A percentile compares a stretch with the other conserved stretches of the same genome.
phyloP scores from a whole-genome alignment of 1,139 yeast genomes.

The Diutina scorzettiae region DNA sequence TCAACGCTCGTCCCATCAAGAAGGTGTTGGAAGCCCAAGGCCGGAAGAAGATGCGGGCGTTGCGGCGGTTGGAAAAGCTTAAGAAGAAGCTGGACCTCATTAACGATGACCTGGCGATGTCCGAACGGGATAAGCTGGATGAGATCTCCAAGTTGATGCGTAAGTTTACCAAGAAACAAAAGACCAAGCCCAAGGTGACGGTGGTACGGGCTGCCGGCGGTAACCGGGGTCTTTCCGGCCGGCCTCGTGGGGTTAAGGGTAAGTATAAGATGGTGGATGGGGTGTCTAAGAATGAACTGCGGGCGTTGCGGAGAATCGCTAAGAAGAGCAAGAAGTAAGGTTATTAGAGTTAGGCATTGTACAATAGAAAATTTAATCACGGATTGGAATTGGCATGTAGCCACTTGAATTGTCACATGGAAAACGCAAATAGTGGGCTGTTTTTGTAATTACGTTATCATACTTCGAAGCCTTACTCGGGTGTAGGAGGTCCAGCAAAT shows the following conservation, averaged over 20 bases:
- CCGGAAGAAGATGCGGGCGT: slow-evolving; percentile 90
- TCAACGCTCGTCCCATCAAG: slow-evolving; percentile 96
- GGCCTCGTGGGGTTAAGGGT: slow-evolving; percentile 96
- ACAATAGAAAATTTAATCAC: no score
- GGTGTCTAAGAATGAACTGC: slow-evolving; percentile 90
- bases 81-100: slow-evolving; percentile 91
- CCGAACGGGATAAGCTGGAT: slow-evolving; percentile 90
- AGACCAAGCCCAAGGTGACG: slow-evolving; percentile 70
- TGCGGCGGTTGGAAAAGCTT: slow-evolving; percentile 75
- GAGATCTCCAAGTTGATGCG: slow-evolving; percentile 82
- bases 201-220: slow-evolving; percentile 83
- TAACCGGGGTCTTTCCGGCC: slow-evolving; percentile 79
- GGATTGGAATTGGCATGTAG: no score
- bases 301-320: slow-evolving; percentile 83
- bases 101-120: slow-evolving; percentile 75
- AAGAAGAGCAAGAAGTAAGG: slow-evolving; percentile 35
- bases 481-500: no score
- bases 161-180: slow-evolving; percentile 67
- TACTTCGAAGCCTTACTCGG: no score
- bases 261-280: slow-evolving; percentile 99
- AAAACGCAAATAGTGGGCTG: no score
- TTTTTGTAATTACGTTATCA: no score
- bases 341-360: not conserved
- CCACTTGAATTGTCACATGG: no score
- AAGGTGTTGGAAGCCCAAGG: slow-evolving; percentile 96